Base-by-base conservation (phyloP, 2,329 filamentous ascomycete genomes). In the Cladosporium sp. region DNA sequence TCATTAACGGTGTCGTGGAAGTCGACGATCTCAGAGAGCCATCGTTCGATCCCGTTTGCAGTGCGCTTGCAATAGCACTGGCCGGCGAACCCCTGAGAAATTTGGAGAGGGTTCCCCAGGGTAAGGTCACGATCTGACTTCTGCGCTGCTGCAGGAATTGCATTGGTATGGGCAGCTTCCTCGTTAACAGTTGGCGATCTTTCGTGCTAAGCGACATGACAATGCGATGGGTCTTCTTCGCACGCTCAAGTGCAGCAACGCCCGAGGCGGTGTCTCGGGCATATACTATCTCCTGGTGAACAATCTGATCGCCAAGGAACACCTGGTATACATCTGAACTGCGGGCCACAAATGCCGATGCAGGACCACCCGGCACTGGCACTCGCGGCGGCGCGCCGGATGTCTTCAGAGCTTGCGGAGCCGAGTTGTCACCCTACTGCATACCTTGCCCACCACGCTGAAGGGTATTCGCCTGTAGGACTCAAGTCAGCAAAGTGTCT, bases 361-460 rank as follows among this genome's bases (percentile, higher is more conserved):
- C 3, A 46, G 40, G 8, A 56, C 16, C 12, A 35, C n/a, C 8
- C n/a, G n/a, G n/a, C n/a, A 16, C 10, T 33, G 6, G 16, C n/a
- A 16, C 10, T 33, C 5, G 16, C 12, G 26, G 23, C 26, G n/a
- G 50, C 6, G 18, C 23, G 14, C 28, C 26, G 31, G 28, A n/a
- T n/a, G 28, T 16, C 18, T 53, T 7, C 26, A 53, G 23, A 4
- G 16, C 23, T 29, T 53, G 52, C 52, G 52, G 52, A 55, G 31
- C 52, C 12, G 52, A 33, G 28, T 33, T 55, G 28, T n/a, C 23
- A 28, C 35, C 35, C 63, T 65, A 65, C 46, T 59, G 55, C 55
- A 59, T 60, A 14, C 63, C 63, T 50, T 56, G 57, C 21, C 59
- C 57, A 8, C 64, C 64, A 14, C 59, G 64, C 46, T 66, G 64